Evolutionary conservation across 2,329 filamentous ascomycete genomes (phyloP).

Genomic region (Neofusicoccum cordaticola): DNA sequence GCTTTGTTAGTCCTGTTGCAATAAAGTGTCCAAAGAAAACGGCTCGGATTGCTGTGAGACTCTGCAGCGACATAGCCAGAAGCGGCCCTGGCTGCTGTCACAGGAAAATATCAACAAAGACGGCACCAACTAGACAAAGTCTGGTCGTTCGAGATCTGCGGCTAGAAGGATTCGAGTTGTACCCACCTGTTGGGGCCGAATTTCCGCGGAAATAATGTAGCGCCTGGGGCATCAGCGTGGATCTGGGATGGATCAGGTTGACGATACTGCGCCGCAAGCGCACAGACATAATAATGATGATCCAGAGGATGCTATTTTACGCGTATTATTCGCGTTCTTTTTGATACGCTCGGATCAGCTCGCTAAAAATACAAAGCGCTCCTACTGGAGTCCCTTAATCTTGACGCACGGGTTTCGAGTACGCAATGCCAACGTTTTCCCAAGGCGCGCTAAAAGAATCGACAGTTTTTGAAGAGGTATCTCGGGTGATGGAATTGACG

Average conservation of each 20-base stretch:
- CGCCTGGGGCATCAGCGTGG: neutral
- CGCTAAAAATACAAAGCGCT: neutral
- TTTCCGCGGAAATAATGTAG: too few species aligned
- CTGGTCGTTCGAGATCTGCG: too few species aligned
- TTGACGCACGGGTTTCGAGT: conserved; percentile 5
- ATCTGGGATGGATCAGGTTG: neutral
- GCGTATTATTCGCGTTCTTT: neutral
- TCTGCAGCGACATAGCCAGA: too few species aligned
- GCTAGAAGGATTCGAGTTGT: too few species aligned
- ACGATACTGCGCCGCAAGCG: neutral
- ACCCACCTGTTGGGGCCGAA: too few species aligned
- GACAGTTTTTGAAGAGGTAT: conserved; percentile 3
- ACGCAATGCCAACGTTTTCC: neutral
- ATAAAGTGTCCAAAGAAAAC: too few species aligned
- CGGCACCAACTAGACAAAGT: too few species aligned
- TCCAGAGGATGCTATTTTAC: neutral
- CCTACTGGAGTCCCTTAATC: neutral
- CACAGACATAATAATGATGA: neutral
- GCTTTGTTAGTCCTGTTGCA: too few species aligned
- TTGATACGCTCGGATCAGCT: neutral
- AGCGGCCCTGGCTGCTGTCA: too few species aligned
- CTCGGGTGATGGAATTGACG: neutral
- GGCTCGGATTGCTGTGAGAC: too few species aligned
- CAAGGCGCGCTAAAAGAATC: neutral
- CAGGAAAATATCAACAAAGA: too few species aligned